Percentiles rank a stretch among this genome's conserved stretches.
Evolutionary conservation across 306 rosid species (phyloP).

Genomic region (Rosa chinensis): DNA sequence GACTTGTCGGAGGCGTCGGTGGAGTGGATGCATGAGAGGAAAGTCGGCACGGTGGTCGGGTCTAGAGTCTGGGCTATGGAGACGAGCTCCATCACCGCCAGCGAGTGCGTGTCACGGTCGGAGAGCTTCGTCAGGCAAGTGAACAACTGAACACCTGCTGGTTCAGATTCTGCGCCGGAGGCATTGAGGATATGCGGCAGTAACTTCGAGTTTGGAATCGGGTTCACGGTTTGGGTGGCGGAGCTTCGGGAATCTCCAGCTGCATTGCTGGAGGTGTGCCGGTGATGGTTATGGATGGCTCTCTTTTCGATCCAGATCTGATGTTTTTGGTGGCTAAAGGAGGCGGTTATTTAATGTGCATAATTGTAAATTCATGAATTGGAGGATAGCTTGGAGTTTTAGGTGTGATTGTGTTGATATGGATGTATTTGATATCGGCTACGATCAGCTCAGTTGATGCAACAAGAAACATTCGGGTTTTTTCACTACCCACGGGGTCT

Average conservation of each 20-base stretch:
- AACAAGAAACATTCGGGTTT: too few relatives aligned
- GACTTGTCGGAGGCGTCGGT: conserved; percentile 82
- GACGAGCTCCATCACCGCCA: conserved; percentile 67
- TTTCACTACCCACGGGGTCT: too few relatives aligned
- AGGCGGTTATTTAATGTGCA: too few relatives aligned
- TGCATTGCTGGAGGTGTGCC: conserved; percentile 51
- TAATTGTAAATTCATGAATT: too few relatives aligned
- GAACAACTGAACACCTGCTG: conserved; percentile 51
- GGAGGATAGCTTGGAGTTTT: too few relatives aligned
- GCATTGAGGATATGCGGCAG: conserved; percentile 32
- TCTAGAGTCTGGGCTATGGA: conserved; percentile 73
- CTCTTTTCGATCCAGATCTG: conserved; percentile 2
- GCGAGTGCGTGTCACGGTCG: conserved; percentile 85
- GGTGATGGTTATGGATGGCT: neutral
- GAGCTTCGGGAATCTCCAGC: conserved; percentile 44
- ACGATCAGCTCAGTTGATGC: too few relatives aligned
- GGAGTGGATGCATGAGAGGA: conserved; percentile 80
- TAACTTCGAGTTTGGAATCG: neutral
- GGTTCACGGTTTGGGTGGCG: conserved; percentile 3
- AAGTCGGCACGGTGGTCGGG: conserved; percentile 44
- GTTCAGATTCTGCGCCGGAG: conserved; percentile 60
- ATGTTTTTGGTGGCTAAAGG: too few relatives aligned
- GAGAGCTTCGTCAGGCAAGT: conserved; percentile 87
- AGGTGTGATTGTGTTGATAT: too few relatives aligned
- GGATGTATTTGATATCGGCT: too few relatives aligned